phyloP scores from a whole-genome alignment of 805 yeast species.

The Cyberlindnera amylophila region DNA sequence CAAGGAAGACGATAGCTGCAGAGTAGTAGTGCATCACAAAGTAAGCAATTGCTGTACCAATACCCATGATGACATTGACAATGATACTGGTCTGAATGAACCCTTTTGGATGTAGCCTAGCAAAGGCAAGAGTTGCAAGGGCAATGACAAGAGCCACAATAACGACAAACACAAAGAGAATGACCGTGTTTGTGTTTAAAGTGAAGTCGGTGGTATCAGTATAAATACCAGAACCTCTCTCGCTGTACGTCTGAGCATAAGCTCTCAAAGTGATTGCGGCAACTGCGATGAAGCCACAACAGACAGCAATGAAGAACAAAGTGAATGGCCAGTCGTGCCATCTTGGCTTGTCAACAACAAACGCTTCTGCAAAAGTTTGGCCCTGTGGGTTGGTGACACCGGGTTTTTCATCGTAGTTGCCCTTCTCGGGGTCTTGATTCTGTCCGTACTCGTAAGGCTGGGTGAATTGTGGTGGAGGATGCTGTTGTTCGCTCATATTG shows the following conservation, averaged over 20 bases:
- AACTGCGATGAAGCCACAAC: slow-evolving; percentile 66
- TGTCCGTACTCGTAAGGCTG: slow-evolving; percentile 22
- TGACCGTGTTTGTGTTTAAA: slow-evolving; percentile 69
- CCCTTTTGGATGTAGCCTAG: slow-evolving; percentile 58
- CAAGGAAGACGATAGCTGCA: slow-evolving; percentile 72
- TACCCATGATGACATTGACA: slow-evolving; percentile 59
- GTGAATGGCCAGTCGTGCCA: slow-evolving; percentile 74
- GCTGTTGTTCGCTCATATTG: slow-evolving; percentile 3
- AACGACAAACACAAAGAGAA: slow-evolving; percentile 63
- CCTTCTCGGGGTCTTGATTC: slow-evolving; percentile 12
- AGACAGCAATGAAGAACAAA: slow-evolving; percentile 43
- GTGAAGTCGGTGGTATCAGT: slow-evolving; percentile 49
- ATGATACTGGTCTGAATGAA: slow-evolving; percentile 70
- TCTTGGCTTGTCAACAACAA: slow-evolving; percentile 59
- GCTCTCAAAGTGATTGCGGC: slow-evolving; percentile 67
- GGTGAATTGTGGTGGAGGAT: slow-evolving; percentile 22
- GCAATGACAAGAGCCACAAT: slow-evolving; percentile 60
- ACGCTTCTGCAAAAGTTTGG: slow-evolving; percentile 59
- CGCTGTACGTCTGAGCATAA: slow-evolving; percentile 50
- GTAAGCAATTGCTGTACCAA: slow-evolving; percentile 76
- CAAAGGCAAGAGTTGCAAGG: slow-evolving; percentile 49
- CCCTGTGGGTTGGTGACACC: slow-evolving; percentile 38
- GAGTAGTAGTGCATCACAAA: slow-evolving; percentile 67
- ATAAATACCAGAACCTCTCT: slow-evolving; percentile 64
- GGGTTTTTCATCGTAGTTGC: slow-evolving; percentile 26